These are phyloP conservation scores for Trichophyton simii DNA, from an alignment of 2,329 filamentous ascomycete genomes.

Conservation along the genomic window DNA sequence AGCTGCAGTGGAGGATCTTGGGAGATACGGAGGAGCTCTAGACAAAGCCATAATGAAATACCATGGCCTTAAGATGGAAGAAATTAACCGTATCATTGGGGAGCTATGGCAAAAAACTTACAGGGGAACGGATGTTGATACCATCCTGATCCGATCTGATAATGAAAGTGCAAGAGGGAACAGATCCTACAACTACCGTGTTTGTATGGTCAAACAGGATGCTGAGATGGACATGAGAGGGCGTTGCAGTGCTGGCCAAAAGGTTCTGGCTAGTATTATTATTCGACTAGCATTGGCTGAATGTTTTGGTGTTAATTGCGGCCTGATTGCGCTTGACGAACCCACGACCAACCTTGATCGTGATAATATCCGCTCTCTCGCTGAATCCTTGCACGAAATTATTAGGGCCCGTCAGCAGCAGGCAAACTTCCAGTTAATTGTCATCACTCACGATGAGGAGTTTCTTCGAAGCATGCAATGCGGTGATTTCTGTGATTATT, in stretches of 20 bases:
- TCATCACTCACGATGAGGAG: conserved; percentile 97
- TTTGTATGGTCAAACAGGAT: conserved; percentile 95
- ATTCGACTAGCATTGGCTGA: conserved; percentile 92
- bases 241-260: conserved; percentile 90
- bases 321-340: conserved; percentile 91
- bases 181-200: conserved; percentile 88
- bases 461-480: conserved; percentile 90
- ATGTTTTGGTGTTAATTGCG: conserved; percentile 91
- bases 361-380: conserved; percentile 86
- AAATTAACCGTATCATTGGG: conserved; percentile 87
- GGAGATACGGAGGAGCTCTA: conserved; percentile 66
- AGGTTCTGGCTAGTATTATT: conserved; percentile 92
- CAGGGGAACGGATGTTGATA: conserved; percentile 93
- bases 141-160: conserved; percentile 87
- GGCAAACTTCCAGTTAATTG: conserved; percentile 92
- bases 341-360: conserved; percentile 92
- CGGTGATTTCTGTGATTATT: conserved; percentile 82
- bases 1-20: conserved; percentile 81
- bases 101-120: conserved; percentile 98
- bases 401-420: conserved; percentile 73
- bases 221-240: conserved; percentile 99
- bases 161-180: conserved; percentile 63
- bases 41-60: conserved; percentile 97
- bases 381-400: conserved; percentile 71
- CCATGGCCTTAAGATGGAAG: conserved; percentile 92